Base-by-base conservation (phyloP, 2,329 filamentous ascomycete species). In the Clarireedia sp. region DNA sequence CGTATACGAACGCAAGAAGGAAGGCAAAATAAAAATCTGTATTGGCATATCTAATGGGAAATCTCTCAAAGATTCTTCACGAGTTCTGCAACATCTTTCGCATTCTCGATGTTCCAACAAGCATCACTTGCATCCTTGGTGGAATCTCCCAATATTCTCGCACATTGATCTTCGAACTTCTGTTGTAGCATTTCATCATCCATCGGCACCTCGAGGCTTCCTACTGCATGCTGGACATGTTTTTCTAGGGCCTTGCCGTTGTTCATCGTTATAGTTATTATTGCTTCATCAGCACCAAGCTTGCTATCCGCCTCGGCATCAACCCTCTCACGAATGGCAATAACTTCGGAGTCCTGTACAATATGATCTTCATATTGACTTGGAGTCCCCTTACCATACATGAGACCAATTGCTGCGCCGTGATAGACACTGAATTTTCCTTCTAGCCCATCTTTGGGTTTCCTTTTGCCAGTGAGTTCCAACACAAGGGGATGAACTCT, bases 351-450 rank as follows among this genome's bases (percentile, higher is more conserved):
- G 51, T 75, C 70, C n/a, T 62, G 68, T 3, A 79, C 76, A 1
- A 77, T 70, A 0, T 64, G 60, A 60, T 80, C 74, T 5, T 74
- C 74, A 64, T 78, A 81, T 63, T 80, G 71, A 5, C 69, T 70
- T 2, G 78, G 78, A 0, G 75, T 76, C 10, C 73, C 77, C 62
- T 77, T 75, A 1, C 78, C 77, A 56, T 73, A 75, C 2, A 80
- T 60, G 8, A 80, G 59, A 0, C 74, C 77, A 4, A 79, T 71
- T 0, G 76, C 76, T n/a, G 69, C 73, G 5, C 76, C 77, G 59
- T 81, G 77, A 58, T 75, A 81, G 19, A 80, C 75, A 53, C 76
- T 78, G 61, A 81, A 81, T 47, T 81, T 81, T 3, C 69, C 75
- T 62, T 79, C 74, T 1, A 81, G 66, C 0, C 76, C 77, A 50